A percentile compares a stretch with the other conserved stretches of the same genome.
phyloP scores from a whole-genome alignment of 495 filamentous ascomycete species.

The Trichoderma orchidacearum region DNA sequence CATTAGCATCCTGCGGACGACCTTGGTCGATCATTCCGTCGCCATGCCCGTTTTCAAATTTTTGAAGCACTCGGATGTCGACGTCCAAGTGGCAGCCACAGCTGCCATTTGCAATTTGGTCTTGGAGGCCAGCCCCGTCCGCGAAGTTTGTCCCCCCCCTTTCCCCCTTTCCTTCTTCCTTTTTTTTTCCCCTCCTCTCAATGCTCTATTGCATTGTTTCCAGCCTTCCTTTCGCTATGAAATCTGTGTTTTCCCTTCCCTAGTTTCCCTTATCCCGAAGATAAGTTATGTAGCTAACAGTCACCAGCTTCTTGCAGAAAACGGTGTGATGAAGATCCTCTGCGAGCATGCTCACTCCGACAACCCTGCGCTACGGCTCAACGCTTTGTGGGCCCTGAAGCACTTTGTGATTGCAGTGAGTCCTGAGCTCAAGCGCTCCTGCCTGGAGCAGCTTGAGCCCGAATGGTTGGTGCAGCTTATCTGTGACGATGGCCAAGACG shows the following conservation, averaged over 20 bases:
- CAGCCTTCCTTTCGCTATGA: too few species aligned
- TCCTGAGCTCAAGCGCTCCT: conserved; percentile 56
- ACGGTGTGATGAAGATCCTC: conserved; percentile 61
- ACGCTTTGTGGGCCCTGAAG: conserved; percentile 87
- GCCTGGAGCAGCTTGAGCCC: conserved; percentile 61
- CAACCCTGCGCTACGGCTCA: conserved; percentile 57
- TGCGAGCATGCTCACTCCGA: conserved; percentile 74
- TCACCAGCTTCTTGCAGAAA: conserved; percentile 52
- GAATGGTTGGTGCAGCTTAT: conserved; percentile 73
- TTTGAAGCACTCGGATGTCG: conserved; percentile 58
- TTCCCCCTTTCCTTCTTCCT: conserved; percentile 29
- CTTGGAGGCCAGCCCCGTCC: conserved; percentile 80
- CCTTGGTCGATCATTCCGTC: conserved; percentile 72
- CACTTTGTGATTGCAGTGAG: conserved; percentile 59
- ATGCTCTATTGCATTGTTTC: background rate
- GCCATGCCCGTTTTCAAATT: conserved; percentile 67
- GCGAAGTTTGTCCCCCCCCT: conserved; percentile 44
- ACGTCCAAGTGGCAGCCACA: conserved; percentile 77
- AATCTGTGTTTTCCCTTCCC: background rate
- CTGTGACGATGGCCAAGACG: conserved; percentile 40
- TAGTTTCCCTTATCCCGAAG: background rate
- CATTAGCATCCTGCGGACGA: conserved; percentile 70
- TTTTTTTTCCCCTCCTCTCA: background rate
- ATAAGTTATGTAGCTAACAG: background rate
- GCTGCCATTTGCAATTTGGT: conserved; percentile 72